Conservation (phyloP, 768 basidiomycete species). For the Lentinula aciculospora region DNA sequence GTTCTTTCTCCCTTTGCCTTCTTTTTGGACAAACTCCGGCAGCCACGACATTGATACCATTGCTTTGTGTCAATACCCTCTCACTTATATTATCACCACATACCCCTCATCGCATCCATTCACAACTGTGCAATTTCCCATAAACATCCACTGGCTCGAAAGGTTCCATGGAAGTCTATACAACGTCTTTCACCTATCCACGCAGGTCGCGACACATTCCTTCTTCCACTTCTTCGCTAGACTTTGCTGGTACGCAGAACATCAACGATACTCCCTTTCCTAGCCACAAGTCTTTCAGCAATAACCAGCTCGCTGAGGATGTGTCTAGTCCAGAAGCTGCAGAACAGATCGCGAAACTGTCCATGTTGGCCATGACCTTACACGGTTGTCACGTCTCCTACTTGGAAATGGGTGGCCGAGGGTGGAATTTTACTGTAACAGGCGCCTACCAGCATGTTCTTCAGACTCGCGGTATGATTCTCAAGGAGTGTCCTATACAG, state of each 20-base stretch:
- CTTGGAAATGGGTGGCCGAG: conserved; percentile 64
- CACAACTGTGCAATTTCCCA: conserved; percentile 17
- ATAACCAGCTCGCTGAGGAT: conserved; percentile 11
- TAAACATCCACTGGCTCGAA: conserved; percentile 14
- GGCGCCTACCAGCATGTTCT: conserved; percentile 93
- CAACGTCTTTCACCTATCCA: conserved; percentile 86
- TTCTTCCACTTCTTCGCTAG: conserved; percentile 58
- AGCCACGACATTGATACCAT: conserved; percentile 42
- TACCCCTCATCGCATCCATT: conserved; percentile 26
- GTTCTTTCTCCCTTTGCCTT: conserved; percentile 23
- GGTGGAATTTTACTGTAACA: conserved; percentile 87
- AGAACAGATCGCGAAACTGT: conserved; percentile 37
- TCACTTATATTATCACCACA: conserved; percentile 24
- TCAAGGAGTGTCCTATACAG: conserved; percentile 86
- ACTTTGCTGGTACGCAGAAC: conserved; percentile 40
- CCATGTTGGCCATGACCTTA: conserved; percentile 70
- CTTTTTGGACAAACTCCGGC: conserved; percentile 20
- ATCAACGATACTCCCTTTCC: conserved; percentile 34
- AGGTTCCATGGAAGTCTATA: conserved; percentile 83
- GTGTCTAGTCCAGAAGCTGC: conserved; percentile 13
- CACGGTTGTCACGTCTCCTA: conserved; percentile 85
- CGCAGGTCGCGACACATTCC: conserved; percentile 70
- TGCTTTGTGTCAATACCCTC: conserved; percentile 46
- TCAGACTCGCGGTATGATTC: conserved; percentile 79
- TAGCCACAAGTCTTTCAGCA: conserved; percentile 27